Base-by-base conservation (phyloP, 805 yeast genomes). In the Candida germanica region DNA sequence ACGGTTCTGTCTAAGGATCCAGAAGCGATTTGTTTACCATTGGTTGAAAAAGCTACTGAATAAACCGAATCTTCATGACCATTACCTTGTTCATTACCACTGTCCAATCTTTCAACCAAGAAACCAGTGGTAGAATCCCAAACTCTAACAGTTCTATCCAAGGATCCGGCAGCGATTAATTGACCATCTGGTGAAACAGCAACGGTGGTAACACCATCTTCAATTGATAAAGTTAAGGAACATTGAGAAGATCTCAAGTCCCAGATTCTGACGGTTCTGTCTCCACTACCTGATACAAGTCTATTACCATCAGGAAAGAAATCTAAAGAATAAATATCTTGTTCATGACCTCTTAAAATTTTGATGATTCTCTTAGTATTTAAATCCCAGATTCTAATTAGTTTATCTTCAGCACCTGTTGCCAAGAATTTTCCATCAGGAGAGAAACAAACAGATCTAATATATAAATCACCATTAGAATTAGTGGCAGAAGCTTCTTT, bases 181-280 rank as follows among this genome's bases (percentile, higher is more conserved):
- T 82, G 79, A 26, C 97, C 96, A 61, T 91, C 95, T 33, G 97
- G 97, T 6, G 96, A 86, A 27, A 91, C 91, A 14, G 97, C 96
- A 30, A 91, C 97, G 0, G 98, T 91, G 38, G 98, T 91, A 36
- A 91, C 98, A 50, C 98, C 98, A 59, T 91, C 98, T 64, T 91
- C 97, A 51, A 91, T 89, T 12, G 88, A 78, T 47, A 91, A 71
- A 31, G 96, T 88, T 54, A 88, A 72, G 15, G 88, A 80, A 59
- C 96, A 87, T 65, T 86, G 88, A 16, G 95, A 93, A 26, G 87
- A 76, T 50, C 85, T 79, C 56, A 89, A 75, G 61, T 91, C 96
- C 98, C 98, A 91, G 54, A 93, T 83, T 58, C 96, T 77, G 23
- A 91, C 97, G 12, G 96, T 87, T 53, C 95, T 79, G 65, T 91